phyloP scores from a whole-genome alignment of 768 basidiomycete species.

The Amylocystis lapponica region DNA sequence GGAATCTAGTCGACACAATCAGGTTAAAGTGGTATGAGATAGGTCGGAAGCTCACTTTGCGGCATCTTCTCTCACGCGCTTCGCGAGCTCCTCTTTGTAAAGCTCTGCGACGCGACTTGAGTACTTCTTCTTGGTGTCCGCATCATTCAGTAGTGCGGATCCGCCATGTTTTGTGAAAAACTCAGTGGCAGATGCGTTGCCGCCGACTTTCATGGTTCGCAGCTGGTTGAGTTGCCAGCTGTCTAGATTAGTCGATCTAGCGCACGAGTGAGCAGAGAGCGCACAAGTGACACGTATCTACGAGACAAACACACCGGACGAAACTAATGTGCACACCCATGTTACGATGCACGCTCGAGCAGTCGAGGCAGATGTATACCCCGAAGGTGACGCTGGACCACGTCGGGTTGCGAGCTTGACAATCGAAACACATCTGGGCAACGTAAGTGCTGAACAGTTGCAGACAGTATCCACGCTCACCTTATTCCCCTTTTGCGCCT shows the following conservation, averaged over 20 bases:
- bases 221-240: slow-evolving; percentile 89
- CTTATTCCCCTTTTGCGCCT: slow-evolving; percentile 85
- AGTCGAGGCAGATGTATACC: slow-evolving; percentile 96
- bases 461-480: slow-evolving; percentile 28
- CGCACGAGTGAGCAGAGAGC: neutral
- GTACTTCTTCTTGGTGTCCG: slow-evolving; percentile 88
- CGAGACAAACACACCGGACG: slow-evolving; percentile 60
- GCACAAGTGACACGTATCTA: slow-evolving; percentile 3
- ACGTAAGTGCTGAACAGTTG: neutral
- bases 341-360: slow-evolving; percentile 91
- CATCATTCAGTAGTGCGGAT: slow-evolving; percentile 55
- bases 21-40: neutral
- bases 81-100: slow-evolving; percentile 89
- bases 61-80: slow-evolving; percentile 72
- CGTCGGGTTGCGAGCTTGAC: slow-evolving; percentile 91
- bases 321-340: slow-evolving; percentile 99
- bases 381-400: slow-evolving; percentile 97
- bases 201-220: slow-evolving; percentile 94
- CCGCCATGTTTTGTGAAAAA: slow-evolving; percentile 91
- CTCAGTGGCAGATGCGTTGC: slow-evolving; percentile 80
- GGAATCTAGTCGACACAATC: slow-evolving; percentile 47
- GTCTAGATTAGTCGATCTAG: slow-evolving; percentile 93
- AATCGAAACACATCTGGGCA: slow-evolving; percentile 84
- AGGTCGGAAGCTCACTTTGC: slow-evolving; percentile 42
- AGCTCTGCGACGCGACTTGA: slow-evolving; percentile 74